Base-by-base conservation (phyloP, 228 moss, liverwort and hornwort genomes). In the Sphagnum magellanicum region DNA sequence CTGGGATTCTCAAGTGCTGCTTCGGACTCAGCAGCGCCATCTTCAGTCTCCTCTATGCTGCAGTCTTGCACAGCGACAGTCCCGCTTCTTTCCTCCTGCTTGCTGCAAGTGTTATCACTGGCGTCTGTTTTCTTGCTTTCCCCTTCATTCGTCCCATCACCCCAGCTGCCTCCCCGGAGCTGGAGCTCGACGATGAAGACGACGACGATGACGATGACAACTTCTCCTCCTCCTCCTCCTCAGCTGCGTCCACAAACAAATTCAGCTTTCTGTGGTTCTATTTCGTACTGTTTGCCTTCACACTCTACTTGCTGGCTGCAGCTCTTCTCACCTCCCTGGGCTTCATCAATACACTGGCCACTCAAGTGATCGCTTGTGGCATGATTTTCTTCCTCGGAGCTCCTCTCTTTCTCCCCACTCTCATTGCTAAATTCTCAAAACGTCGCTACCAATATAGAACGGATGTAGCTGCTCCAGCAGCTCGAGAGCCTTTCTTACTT, bases 1-100 rank as follows among this genome's bases (percentile, higher is more conserved):
- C 73, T 50, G 83, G 83, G 55, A 71, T 79, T 16, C 68, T 83
- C n/a, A 83, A 83, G 66, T 76, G 83, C 53, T 70, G 76, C 71
- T 79, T 71, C 17, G 83, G 83, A 60, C 58, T 83, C 59, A 83
- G 83, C 67, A 79, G 71, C 67, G 82, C 82, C 57, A 73, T 82
- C 51, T 82, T 73, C 78, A 78, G 75, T 5, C 68, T 78, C 49
- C 58, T 82, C 10, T 78, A 75, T 16, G 72, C 65, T 10, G 63
- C 70, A 7, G 4, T 75, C 13, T 71, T 82, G 14, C 32, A 51
- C 7, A 53, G 53, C 59, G 64, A 79, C 51, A 67, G 79, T 0
- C 8, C 68, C 4, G 71, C 83, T 4, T 76, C 79, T 12, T 32
- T 79, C 16, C 68, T 83, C 14, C 67, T 83, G 15, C 12, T 55